phyloP scores from a whole-genome alignment of 1,139 yeast genomes.

The Saccharomycopsis crataegensis region DNA sequence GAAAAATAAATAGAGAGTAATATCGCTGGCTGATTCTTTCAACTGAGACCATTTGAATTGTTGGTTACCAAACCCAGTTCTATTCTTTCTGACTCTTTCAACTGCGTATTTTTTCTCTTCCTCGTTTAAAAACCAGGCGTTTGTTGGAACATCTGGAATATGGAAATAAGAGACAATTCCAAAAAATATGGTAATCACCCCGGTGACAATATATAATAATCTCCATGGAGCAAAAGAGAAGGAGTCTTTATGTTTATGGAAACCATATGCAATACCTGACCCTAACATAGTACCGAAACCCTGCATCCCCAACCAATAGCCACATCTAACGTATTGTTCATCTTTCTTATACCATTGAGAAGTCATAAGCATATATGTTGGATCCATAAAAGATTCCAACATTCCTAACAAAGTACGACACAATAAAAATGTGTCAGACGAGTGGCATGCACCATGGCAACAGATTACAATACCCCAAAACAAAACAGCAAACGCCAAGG shows the following conservation, averaged over 20 bases:
- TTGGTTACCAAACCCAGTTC: slow-evolving; percentile 42
- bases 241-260: slow-evolving; percentile 24
- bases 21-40: slow-evolving; percentile 36
- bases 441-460: slow-evolving; percentile 33
- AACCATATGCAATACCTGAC: slow-evolving; percentile 37
- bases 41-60: slow-evolving; percentile 48
- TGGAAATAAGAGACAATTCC: slow-evolving; percentile 33
- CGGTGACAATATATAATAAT: slow-evolving; percentile 33
- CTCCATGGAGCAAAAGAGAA: slow-evolving; percentile 34
- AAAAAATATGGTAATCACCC: slow-evolving; percentile 35
- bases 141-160: slow-evolving; percentile 40
- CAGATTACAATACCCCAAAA: slow-evolving; percentile 42
- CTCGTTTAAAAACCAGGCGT: slow-evolving; percentile 39
- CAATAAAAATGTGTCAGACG: slow-evolving; percentile 33
- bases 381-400: slow-evolving; percentile 43
- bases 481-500: slow-evolving; percentile 31
- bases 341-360: slow-evolving; percentile 47
- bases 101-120: slow-evolving; percentile 33
- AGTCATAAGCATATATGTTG: slow-evolving; percentile 47
- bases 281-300: slow-evolving; percentile 46
- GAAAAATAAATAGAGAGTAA: slow-evolving; percentile 44
- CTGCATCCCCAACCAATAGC: slow-evolving; percentile 40
- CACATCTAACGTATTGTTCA: slow-evolving; percentile 42
- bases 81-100: slow-evolving; percentile 34
- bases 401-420: slow-evolving; percentile 41